phyloP scores from a whole-genome alignment of 257 asterid genomes.

The Datura wrightii region DNA sequence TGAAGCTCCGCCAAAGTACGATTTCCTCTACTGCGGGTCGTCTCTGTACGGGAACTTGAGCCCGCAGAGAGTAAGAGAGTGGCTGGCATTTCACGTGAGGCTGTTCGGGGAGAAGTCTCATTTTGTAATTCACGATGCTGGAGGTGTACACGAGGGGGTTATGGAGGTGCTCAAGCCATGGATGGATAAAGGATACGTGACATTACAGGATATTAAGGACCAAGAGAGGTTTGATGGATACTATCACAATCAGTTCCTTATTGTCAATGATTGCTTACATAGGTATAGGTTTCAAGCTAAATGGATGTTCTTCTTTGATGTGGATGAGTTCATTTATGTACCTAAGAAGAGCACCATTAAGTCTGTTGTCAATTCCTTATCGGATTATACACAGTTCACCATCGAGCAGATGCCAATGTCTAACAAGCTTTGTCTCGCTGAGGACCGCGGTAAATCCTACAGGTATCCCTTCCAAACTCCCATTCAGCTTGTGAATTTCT shows the following conservation, averaged over 20 bases:
- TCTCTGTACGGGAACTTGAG: conserved; percentile 72
- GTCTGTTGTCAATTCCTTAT: conserved; percentile 50
- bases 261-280: conserved; percentile 83
- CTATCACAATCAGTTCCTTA: conserved; percentile 77
- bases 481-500: background rate
- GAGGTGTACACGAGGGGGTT: conserved; percentile 69
- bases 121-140: conserved; percentile 87
- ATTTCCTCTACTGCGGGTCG: conserved; percentile 78
- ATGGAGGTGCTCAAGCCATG: conserved; percentile 76
- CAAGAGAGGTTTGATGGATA: conserved; percentile 87
- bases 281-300: conserved; percentile 59
- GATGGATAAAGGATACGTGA: conserved; percentile 77
- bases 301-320: conserved; percentile 87
- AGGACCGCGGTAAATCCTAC: conserved; percentile 53
- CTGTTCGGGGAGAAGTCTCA: conserved; percentile 68
- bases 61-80: conserved; percentile 73
- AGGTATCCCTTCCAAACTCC: conserved; percentile 39
- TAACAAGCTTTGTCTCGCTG: conserved; percentile 50
- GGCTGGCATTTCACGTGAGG: conserved; percentile 77
- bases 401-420: conserved; percentile 72
- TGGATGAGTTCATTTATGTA: conserved; percentile 67
- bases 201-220: conserved; percentile 73
- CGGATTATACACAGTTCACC: conserved; percentile 60
- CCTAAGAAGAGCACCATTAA: conserved; percentile 51
- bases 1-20: conserved; percentile 52